Conservation (phyloP, 352 stramenopile genomes). For the Globisporangium alternatum region DNA sequence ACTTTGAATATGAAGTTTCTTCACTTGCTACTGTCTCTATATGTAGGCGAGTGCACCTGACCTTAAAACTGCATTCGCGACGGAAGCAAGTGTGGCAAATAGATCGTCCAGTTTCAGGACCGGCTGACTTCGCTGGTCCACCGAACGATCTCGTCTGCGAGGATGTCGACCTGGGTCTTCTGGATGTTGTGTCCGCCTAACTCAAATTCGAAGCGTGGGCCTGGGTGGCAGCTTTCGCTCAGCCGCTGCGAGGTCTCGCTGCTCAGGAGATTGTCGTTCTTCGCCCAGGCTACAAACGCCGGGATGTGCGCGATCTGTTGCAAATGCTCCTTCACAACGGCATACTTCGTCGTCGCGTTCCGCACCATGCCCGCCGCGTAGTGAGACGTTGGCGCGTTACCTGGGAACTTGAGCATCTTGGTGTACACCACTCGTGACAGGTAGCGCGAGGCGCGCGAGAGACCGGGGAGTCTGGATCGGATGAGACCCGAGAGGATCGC, state of each 20-base stretch:
- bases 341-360: constrained; percentile 45
- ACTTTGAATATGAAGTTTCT: no score
- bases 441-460: neutral
- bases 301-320: constrained; percentile 28
- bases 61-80: no score
- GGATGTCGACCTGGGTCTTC: constrained; percentile 46
- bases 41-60: no score
- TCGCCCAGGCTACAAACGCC: constrained; percentile 50
- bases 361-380: constrained; percentile 56
- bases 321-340: constrained; percentile 29
- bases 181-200: constrained; percentile 69
- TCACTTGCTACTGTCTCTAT: no score
- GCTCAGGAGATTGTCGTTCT: constrained; percentile 33
- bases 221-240: constrained; percentile 21
- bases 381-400: constrained; percentile 36
- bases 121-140: constrained; percentile 6
- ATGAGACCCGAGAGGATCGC: constrained; percentile 1
- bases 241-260: constrained; percentile 6
- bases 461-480: neutral
- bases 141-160: constrained; percentile 5
- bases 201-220: constrained; percentile 40
- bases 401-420: constrained; percentile 41
- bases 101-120: no score
- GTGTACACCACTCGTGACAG: constrained; percentile 31
- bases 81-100: no score